Base-by-base conservation (phyloP, 805 yeast species). In the Candida nonsorbophila region DNA sequence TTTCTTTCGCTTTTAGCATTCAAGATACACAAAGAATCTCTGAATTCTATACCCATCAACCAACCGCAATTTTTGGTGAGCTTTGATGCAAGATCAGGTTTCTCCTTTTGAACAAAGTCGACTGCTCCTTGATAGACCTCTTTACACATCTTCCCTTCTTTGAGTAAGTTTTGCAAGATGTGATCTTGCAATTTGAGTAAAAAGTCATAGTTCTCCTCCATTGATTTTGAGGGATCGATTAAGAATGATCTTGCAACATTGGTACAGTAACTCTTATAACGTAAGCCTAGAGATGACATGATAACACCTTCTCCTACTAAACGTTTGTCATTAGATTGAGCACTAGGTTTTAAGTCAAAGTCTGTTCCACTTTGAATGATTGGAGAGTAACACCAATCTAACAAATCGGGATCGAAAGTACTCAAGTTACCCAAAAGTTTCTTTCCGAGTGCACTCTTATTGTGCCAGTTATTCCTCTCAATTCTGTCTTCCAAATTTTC, bases 361-460 rank as follows among this genome's bases (percentile, higher is more conserved):
- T 77, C 76, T 20, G 85, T 86, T 31, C 94, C 94, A 43, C 94
- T 81, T 60, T 86, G 94, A 30, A 87, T 72, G 29, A 87, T 84
- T 16, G 97, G 97, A 32, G 87, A 77, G 55, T 84, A 86, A 41
- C 94, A 84, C 96, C 97, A 90, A 53, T 90, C 97, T 13, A 90
- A 60, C 39, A 77, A 73, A 37, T 74, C 77, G 4, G 80, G 64
- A 46, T 86, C 94, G 37, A 87, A 81, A 31, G 82, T 90, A 22
- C 47, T 47, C 27, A 42, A 34, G 16, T 58, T 41, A 19, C 72
- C 62, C 25, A 82, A 79, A 27, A 75, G 51, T 40, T 72, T 71
- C 45, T 77, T 74, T 21, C 74, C 76, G 32, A 59, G 49, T 3
- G 62, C 58, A 9, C 66, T 66, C 55, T 67, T 67, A 33, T 69